Conservation (phyloP, 306 rosid genomes). For the Hippophae gyantsensis region DNA sequence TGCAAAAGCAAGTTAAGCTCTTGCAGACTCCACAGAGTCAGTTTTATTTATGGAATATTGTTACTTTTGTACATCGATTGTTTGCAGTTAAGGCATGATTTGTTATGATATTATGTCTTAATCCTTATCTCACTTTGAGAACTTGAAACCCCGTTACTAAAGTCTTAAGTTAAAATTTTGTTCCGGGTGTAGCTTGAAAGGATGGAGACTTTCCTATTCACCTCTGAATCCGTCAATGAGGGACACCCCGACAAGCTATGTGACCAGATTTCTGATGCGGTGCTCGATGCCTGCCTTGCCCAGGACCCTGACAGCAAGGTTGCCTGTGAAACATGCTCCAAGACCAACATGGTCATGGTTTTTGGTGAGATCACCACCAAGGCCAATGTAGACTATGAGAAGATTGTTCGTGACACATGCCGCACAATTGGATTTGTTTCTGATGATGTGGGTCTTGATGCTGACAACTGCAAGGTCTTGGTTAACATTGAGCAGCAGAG, state of each 20-base stretch:
- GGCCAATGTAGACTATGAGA: slow-evolving; percentile 91
- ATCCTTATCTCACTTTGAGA: neutral
- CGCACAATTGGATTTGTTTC: slow-evolving; percentile 84
- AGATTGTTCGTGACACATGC: slow-evolving; percentile 92
- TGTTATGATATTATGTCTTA: neutral
- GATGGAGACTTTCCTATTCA: slow-evolving; percentile 91
- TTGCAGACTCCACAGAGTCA: no score
- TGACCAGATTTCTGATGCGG: slow-evolving; percentile 99
- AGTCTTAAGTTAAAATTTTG: slow-evolving; percentile 2
- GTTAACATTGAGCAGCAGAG: slow-evolving; percentile 99
- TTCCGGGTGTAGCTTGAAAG: slow-evolving; percentile 37
- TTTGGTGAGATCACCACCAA: slow-evolving; percentile 99
- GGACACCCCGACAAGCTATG: slow-evolving; percentile 99
- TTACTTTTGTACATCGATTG: no score
- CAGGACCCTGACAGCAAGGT: slow-evolving; percentile 99
- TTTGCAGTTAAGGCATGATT: neutral
- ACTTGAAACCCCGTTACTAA: slow-evolving; percentile 4
- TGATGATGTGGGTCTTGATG: slow-evolving; percentile 94
- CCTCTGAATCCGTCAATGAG: slow-evolving; percentile 97
- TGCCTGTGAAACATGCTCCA: slow-evolving; percentile 98
- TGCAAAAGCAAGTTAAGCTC: no score
- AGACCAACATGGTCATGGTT: slow-evolving; percentile 99
- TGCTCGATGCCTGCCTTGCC: slow-evolving; percentile 93
- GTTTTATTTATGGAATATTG: no score
- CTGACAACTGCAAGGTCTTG: slow-evolving; percentile 96